Percentiles rank a stretch among this genome's conserved stretches.
These are phyloP conservation scores for Pseudocercospora fijiensis DNA, from an alignment of 2,329 filamentous ascomycete species.

Conservation along the genomic window DNA sequence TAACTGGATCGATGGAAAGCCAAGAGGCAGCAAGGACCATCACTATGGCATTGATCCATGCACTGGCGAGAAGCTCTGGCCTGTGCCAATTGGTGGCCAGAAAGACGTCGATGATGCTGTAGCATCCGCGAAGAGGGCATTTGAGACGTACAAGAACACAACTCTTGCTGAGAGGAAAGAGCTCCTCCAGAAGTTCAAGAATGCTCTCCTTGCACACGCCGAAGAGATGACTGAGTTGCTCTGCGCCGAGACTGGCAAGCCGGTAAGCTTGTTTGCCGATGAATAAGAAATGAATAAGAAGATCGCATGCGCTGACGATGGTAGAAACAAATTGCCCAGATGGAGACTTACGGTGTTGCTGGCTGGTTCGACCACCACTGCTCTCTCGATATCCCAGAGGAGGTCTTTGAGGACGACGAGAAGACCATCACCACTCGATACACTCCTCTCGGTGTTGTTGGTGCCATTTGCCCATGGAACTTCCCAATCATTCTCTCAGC, in stretches of 20 bases:
- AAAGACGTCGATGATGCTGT: conserved; percentile 44
- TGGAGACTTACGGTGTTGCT: conserved; percentile 41
- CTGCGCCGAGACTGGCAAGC: conserved; percentile 43
- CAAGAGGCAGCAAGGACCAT: conserved; percentile 33
- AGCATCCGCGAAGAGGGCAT: conserved; percentile 39
- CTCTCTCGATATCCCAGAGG: conserved; percentile 40
- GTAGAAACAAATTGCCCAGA: conserved; percentile 44
- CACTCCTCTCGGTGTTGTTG: conserved; percentile 50
- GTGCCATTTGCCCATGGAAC: conserved; percentile 51
- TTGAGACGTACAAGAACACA: conserved; percentile 37
- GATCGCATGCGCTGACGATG: conserved; percentile 12
- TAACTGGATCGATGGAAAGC: conserved; percentile 43
- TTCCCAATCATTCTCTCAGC: conserved; percentile 55
- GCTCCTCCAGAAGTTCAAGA: conserved; percentile 36
- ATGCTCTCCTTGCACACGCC: conserved; percentile 35
- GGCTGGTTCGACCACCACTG: conserved; percentile 43
- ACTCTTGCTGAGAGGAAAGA: conserved; percentile 42
- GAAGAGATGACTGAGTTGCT: conserved; percentile 41
- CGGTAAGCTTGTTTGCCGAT: conserved; percentile 26
- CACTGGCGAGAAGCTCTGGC: conserved; percentile 41
- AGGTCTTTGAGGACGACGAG: conserved; percentile 48
- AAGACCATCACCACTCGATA: conserved; percentile 50
- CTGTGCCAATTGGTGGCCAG: conserved; percentile 40
- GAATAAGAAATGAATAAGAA: not conserved
- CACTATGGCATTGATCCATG: conserved; percentile 39